Evolutionary conservation across 1,284 basidiomycete species (phyloP), one percentile per base, ranked within the genome.

Genomic region (Hymenochaete sp.): DNA sequence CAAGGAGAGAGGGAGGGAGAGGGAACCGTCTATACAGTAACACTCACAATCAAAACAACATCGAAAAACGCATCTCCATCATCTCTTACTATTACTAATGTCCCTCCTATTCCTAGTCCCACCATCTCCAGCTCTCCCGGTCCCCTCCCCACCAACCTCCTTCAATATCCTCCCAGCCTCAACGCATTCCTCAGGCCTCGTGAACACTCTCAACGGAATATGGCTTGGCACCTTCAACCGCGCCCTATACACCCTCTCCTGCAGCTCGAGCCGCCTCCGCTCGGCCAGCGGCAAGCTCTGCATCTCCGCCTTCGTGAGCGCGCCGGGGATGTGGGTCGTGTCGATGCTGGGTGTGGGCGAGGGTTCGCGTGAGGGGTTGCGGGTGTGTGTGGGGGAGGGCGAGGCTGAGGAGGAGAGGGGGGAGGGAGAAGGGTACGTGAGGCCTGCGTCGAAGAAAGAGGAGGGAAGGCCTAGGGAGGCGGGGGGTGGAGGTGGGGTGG

Each of bases 191-290:
- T 57, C 61, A 5, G 84, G 79, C 31, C 74, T 59, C 52, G 73
- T 68, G 56, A 88, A 88, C 16, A 87, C 59, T 38, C 81, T 68
- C 57, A 88, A 60, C 11, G 66, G 62, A 8, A 84, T 66, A 48
- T 73, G 63, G 22, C 59, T 55, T 10, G 80, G 78, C 50, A 82
- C 71, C 54, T 67, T 60, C 43, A 64, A 63, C 44, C 80, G 64
- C 18, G 81, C 82, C 45, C 64, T 65, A 61, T 75, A 75, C 42
- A 86, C 69, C 29, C 83, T 63, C 51, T 60, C 60, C 62, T 84
- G 80, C 51, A 87, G 55, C 21, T 77, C 75, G 41, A 61, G 55
- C 48, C 73, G 64, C 59, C 64, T 72, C 61, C 64, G 73, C 57
- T 81, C 80, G 9, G 60, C 61, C 19, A 44, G 40, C 18, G 49